A percentile compares a stretch with the other conserved stretches of the same genome.
Conservation (phyloP, 2,329 filamentous ascomycete species). For the Ceratocystis eucalypticola region DNA sequence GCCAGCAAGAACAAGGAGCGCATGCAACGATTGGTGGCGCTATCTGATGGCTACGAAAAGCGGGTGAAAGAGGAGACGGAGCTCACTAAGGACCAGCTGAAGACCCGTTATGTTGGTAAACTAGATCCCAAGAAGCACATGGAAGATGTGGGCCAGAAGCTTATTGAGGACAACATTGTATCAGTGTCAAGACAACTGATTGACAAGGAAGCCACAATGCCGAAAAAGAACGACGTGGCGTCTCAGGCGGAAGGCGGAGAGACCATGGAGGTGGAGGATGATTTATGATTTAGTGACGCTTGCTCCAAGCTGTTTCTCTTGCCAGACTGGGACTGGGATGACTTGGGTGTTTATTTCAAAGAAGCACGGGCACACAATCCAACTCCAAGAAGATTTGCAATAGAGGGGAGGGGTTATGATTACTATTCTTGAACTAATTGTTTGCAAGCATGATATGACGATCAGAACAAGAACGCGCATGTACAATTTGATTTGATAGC, state of each 20-base stretch:
- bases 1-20: conserved; percentile 75
- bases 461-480: not conserved
- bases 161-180: conserved; percentile 99
- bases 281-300: conserved; percentile 26
- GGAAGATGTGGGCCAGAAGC: conserved; percentile 86
- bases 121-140: conserved; percentile 99
- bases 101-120: conserved; percentile 98
- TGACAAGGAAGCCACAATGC: conserved; percentile 93
- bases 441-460: not conserved
- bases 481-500: not conserved
- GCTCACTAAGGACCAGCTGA: conserved; percentile 89
- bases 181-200: conserved; percentile 98
- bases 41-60: conserved; percentile 97
- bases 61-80: conserved; percentile 97
- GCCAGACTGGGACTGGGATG: not conserved
- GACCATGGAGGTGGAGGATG: conserved; percentile 58
- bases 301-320: not conserved
- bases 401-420: not conserved
- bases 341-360: not conserved
- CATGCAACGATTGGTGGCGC: conserved; percentile 70
- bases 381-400: not conserved
- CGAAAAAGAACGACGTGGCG: conserved; percentile 46
- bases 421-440: conserved; percentile 4
- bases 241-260: conserved; percentile 41
- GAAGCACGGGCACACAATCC: not conserved